Conservation (phyloP, 2,329 filamentous ascomycete genomes). For the Septoria linicola region DNA sequence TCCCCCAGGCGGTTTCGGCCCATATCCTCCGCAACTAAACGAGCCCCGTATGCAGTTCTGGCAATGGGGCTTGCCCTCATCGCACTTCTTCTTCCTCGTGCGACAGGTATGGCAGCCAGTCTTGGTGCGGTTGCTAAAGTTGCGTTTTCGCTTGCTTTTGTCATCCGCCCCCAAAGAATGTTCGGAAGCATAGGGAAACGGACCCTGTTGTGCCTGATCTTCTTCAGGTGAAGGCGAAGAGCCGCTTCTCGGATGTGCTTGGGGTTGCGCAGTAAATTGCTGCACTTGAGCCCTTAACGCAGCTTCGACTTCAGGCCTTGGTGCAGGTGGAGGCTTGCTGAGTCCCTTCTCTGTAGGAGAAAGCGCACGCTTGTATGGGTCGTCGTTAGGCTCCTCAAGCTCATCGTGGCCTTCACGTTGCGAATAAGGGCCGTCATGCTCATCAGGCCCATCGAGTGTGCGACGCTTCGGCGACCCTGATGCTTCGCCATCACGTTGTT, state of each 20-base stretch:
- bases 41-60: constrained; percentile 88
- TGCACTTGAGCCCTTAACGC: constrained; percentile 54
- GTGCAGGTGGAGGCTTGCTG: constrained; percentile 23
- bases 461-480: constrained; percentile 29
- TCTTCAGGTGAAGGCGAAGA: constrained; percentile 39
- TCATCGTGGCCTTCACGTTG: constrained; percentile 7
- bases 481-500: neutral
- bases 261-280: constrained; percentile 29
- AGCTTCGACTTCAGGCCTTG: constrained; percentile 33
- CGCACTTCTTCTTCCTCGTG: constrained; percentile 94
- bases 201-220: constrained; percentile 38
- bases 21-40: constrained; percentile 90
- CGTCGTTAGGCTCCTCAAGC: constrained; percentile 1
- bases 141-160: constrained; percentile 67
- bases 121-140: constrained; percentile 94
- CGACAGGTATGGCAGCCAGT: constrained; percentile 93
- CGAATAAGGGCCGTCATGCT: neutral
- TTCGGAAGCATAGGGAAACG: constrained; percentile 32
- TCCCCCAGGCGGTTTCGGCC: constrained; percentile 40
- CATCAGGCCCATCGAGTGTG: constrained; percentile 1
- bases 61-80: constrained; percentile 89
- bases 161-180: constrained; percentile 23
- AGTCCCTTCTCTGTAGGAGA: constrained; percentile 20
- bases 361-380: constrained; percentile 9
- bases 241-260: constrained; percentile 14